Conservation (phyloP, 2,329 filamentous ascomycete genomes). For the Beauveria sp. region DNA sequence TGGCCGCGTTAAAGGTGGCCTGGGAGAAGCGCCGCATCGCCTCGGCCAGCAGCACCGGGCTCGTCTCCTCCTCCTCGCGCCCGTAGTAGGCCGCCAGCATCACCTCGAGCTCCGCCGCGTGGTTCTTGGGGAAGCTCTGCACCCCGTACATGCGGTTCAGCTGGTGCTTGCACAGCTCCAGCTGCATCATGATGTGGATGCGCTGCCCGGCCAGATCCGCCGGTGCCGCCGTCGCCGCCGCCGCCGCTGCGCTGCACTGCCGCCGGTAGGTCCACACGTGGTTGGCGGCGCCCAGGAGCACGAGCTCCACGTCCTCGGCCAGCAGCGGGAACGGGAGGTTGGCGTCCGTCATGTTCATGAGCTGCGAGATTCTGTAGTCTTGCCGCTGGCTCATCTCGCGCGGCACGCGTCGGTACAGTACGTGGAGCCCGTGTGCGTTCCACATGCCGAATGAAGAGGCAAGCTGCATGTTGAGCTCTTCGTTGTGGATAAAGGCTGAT, state of each 20-base stretch:
- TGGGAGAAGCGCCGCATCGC: slow-evolving; percentile 7
- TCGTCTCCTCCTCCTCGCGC: slow-evolving; percentile 7
- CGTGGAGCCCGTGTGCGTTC: slow-evolving; percentile 30
- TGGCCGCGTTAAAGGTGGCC: neutral
- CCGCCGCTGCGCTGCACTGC: slow-evolving; percentile 12
- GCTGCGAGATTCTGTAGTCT: slow-evolving; percentile 23
- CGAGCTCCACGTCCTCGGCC: slow-evolving; percentile 28
- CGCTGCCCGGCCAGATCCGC: slow-evolving; percentile 11
- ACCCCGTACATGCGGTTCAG: slow-evolving; percentile 15
- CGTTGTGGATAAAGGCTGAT: slow-evolving; percentile 23
- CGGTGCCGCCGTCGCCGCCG: slow-evolving; percentile 11
- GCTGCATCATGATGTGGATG: slow-evolving; percentile 18
- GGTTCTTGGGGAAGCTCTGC: neutral
- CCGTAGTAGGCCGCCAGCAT: slow-evolving; percentile 5
- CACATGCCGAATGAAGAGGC: slow-evolving; percentile 27
- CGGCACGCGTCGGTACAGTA: slow-evolving; percentile 27
- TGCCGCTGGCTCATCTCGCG: slow-evolving; percentile 26
- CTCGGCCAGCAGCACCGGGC: slow-evolving; percentile 3
- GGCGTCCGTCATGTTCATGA: slow-evolving; percentile 22
- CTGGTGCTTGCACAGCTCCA: slow-evolving; percentile 21
- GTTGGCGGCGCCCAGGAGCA: slow-evolving; percentile 22
- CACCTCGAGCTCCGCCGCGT: neutral
- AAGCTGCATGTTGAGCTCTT: slow-evolving; percentile 30
- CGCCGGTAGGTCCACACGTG: slow-evolving; percentile 23
- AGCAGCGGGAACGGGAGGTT: slow-evolving; percentile 21